Evolutionary conservation across 768 basidiomycete genomes (phyloP).

Genomic region (Podaxis sp.): DNA sequence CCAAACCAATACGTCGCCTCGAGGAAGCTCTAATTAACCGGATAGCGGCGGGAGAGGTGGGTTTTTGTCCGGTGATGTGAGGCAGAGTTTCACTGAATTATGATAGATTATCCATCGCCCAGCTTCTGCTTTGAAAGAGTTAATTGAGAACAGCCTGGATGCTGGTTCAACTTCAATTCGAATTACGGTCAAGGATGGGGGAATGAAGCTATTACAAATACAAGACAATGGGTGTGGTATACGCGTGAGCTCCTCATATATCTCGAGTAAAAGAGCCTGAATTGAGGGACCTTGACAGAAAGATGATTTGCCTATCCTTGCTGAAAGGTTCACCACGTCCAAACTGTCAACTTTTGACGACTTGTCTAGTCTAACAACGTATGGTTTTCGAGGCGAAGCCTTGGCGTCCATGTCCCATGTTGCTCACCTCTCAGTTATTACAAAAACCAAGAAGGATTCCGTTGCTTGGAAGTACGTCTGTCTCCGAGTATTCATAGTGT

Average conservation of each 20-base stretch:
- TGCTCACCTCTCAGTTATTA: slow-evolving; percentile 84
- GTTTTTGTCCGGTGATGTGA: slow-evolving; percentile 10
- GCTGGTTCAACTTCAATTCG: slow-evolving; percentile 87
- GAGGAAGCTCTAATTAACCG: slow-evolving; percentile 86
- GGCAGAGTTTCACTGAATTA: slow-evolving; percentile 7
- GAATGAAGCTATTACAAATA: slow-evolving; percentile 91
- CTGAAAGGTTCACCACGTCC: slow-evolving; percentile 94
- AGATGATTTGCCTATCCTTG: slow-evolving; percentile 84
- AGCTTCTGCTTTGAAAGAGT: slow-evolving; percentile 92
- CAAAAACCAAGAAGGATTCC: slow-evolving; percentile 78
- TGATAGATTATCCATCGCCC: slow-evolving; percentile 57
- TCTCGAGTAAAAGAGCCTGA: not conserved
- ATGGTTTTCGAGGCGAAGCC: slow-evolving; percentile 97
- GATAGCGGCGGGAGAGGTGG: slow-evolving; percentile 81
- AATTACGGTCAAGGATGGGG: slow-evolving; percentile 91
- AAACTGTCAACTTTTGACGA: slow-evolving; percentile 89
- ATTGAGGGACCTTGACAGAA: slow-evolving; percentile 49
- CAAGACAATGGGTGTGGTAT: slow-evolving; percentile 98
- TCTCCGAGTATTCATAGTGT: not conserved
- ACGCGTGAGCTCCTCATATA: slow-evolving; percentile 51
- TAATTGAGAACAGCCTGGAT: slow-evolving; percentile 95
- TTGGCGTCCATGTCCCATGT: slow-evolving; percentile 95
- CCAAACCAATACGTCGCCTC: slow-evolving; percentile 65
- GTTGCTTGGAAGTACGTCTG: slow-evolving; percentile 90
- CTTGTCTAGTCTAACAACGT: slow-evolving; percentile 79